phyloP scores from a whole-genome alignment of 1,284 basidiomycete genomes.

The Microbotryomycetes sp. region DNA sequence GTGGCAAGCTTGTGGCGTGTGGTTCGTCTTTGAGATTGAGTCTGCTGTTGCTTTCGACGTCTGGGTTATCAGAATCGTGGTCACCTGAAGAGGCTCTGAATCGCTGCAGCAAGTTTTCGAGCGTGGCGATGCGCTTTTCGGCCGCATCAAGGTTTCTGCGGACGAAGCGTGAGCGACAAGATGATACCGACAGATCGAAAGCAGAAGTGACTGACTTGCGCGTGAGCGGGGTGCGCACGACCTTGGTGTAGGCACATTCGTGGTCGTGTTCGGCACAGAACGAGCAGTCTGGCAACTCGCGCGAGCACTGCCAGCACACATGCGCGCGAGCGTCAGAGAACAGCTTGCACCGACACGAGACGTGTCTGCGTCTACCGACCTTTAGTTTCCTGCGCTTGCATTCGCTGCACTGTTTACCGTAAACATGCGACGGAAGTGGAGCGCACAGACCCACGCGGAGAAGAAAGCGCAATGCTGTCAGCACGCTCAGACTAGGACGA shows the following conservation, averaged over 20 bases:
- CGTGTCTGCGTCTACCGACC: conserved; percentile 11
- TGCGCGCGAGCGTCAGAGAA: neutral
- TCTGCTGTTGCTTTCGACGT: too few relatives aligned
- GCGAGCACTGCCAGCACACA: conserved; percentile 1
- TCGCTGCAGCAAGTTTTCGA: conserved; percentile 17
- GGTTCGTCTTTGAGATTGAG: too few relatives aligned
- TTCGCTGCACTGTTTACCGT: conserved; percentile 24
- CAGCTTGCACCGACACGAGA: too few relatives aligned
- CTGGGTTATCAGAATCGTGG: too few relatives aligned
- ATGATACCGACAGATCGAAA: neutral
- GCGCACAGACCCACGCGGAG: too few relatives aligned
- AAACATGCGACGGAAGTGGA: neutral
- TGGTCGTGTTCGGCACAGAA: conserved; percentile 3
- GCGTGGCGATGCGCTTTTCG: conserved; percentile 17
- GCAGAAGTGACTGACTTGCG: conserved; percentile 15
- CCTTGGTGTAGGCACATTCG: conserved; percentile 2
- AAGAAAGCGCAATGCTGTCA: neutral
- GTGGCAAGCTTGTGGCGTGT: too few relatives aligned
- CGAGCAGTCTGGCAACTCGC: neutral
- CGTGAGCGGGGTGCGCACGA: conserved; percentile 4
- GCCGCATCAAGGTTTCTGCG: conserved; percentile 30
- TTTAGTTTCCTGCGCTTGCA: conserved; percentile 32
- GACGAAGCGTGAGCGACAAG: neutral
- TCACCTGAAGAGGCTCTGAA: neutral
- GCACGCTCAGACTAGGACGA: too few relatives aligned